A percentile compares a stretch with the other conserved stretches of the same genome.
Conservation (phyloP, 1,284 basidiomycete species). For the Sporisorium exsertum region DNA sequence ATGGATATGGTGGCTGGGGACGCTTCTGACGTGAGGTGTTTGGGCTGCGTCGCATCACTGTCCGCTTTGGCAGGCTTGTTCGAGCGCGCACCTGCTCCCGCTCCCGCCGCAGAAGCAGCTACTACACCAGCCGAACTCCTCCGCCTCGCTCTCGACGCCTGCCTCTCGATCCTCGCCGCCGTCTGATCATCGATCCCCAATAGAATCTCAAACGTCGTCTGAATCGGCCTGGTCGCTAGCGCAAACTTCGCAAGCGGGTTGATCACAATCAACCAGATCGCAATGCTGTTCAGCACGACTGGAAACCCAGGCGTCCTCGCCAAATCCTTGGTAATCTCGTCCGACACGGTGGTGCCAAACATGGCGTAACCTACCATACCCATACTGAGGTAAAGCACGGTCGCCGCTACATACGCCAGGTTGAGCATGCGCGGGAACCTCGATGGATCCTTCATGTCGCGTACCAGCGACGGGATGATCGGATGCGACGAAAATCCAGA, state of each 20-base stretch:
- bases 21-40: constrained; percentile 10
- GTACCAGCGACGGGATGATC: constrained; percentile 87
- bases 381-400: constrained; percentile 81
- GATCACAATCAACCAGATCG: constrained; percentile 89
- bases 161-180: constrained; percentile 18
- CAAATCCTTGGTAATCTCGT: constrained; percentile 90
- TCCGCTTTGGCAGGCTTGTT: background rate
- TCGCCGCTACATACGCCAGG: constrained; percentile 86
- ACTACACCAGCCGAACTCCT: constrained; percentile 15
- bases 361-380: constrained; percentile 90
- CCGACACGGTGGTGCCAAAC: constrained; percentile 71
- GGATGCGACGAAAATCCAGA: constrained; percentile 97
- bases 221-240: constrained; percentile 79
- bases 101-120: background rate
- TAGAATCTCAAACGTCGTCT: constrained; percentile 64
- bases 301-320: constrained; percentile 82
- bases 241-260: constrained; percentile 83
- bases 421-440: constrained; percentile 86
- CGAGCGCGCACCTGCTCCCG: background rate
- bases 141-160: constrained; percentile 6
- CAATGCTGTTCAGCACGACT: constrained; percentile 78
- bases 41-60: background rate
- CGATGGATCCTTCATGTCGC: constrained; percentile 87
- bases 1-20: constrained; percentile 23
- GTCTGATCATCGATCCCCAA: constrained; percentile 57